Base-by-base conservation (phyloP, 1,139 yeast genomes). In the Kodamaea plutei region DNA sequence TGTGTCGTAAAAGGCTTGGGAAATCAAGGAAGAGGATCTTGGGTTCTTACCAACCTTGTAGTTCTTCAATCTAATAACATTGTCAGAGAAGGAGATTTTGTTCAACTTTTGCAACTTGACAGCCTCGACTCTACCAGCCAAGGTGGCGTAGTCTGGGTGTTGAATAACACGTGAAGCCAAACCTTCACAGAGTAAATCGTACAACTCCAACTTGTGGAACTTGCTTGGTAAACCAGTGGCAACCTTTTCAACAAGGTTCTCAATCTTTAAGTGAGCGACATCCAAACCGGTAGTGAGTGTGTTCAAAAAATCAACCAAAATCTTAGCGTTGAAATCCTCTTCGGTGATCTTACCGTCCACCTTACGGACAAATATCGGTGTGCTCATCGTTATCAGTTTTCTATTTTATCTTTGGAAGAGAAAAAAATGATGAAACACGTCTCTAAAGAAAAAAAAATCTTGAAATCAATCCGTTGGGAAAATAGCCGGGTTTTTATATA, bases 81-180 rank as follows among this genome's bases (percentile, higher is more conserved):
- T 61, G 4, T 61, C 68, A 19, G 64, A 54, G 36, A 72, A 72
- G 1, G 48, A 40, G 0, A 24, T 11, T 2, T 55, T 46, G 5
- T 58, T 45, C 9, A 37, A 40, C 15, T 46, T 47, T 22, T 64
- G 73, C 13, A 69, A 41, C 33, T 54, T 52, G 4, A 40, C 34
- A 1, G 64, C 61, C 29, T 64, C 63, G 1, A 73, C 50, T 35
- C 76, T 50, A 0, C 78, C 75, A 0, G 78, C 79, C 26, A 74
- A 48, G 4, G 54, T 31, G 1, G 77, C 54, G 40, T 64, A 67
- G 36, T 70, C 73, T 4, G 74, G 74, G 43, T 73, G 74, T 25
- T 48, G 47, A 2, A 69, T 64, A 1, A 67, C 61, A 41, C 64
- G 51, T 2, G 72, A 54, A 1, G 79, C 79, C 19, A 66, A 43